Percentiles rank a stretch among this genome's conserved stretches.
Conservation (phyloP, 2,329 filamentous ascomycete species). For the Thielaviopsis cerberus region DNA sequence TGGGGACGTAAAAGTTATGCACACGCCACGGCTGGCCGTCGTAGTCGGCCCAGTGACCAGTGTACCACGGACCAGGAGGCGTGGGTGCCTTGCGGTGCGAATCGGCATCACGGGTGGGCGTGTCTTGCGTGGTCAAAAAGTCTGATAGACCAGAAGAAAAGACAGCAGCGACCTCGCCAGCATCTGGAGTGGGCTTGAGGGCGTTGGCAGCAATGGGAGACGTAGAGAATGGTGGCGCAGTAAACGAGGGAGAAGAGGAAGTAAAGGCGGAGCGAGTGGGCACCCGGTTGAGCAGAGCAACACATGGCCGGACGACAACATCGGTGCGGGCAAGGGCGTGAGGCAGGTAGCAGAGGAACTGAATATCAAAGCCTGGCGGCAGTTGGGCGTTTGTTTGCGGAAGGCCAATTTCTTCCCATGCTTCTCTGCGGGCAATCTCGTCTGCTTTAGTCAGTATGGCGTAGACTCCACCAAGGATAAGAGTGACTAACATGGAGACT, state of each 20-base stretch:
- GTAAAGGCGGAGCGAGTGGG: conserved; percentile 19
- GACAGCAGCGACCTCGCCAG: conserved; percentile 80
- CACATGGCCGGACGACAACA: conserved; percentile 55
- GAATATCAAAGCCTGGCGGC: conserved; percentile 61
- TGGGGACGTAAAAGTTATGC: conserved; percentile 84
- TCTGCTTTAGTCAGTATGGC: conserved; percentile 26
- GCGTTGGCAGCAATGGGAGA: conserved; percentile 24
- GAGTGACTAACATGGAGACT: conserved; percentile 37
- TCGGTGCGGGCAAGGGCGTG: conserved; percentile 56
- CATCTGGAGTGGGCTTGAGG: conserved; percentile 65
- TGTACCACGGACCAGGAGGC: conserved; percentile 57
- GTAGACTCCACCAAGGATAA: background rate
- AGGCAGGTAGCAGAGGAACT: conserved; percentile 73
- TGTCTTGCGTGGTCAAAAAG: conserved; percentile 41
- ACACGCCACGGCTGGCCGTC: conserved; percentile 62
- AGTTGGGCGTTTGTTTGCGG: conserved; percentile 51
- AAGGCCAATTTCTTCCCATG: conserved; percentile 82
- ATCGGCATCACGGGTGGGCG: conserved; percentile 18
- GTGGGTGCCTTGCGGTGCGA: conserved; percentile 15
- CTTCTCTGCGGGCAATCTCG: conserved; percentile 74
- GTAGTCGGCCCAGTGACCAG: conserved; percentile 65
- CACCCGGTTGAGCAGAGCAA: conserved; percentile 56
- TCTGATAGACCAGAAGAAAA: conserved; percentile 80
- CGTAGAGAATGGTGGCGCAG: conserved; percentile 1
- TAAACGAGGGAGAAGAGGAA: conserved; percentile 7